Evolutionary conservation across 2,329 filamentous ascomycete species (phyloP).

Genomic region (Hypoxylon sp.): DNA sequence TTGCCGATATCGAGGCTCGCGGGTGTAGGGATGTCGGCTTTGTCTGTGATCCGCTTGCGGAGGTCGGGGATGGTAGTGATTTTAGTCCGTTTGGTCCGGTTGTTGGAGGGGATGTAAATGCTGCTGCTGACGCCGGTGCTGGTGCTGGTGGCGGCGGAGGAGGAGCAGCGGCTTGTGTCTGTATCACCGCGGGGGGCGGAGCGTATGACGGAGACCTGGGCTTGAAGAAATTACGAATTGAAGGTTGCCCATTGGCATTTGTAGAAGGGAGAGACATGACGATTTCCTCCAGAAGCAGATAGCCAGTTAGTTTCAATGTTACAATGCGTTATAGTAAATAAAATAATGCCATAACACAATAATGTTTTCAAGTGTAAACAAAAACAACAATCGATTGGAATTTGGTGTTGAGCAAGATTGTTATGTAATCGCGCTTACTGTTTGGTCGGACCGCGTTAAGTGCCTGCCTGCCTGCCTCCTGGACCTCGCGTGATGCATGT

Average conservation of each 20-base stretch:
- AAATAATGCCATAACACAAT: no score
- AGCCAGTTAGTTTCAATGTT: no score
- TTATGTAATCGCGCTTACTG: conserved; percentile 13
- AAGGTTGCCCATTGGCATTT: conserved; percentile 54
- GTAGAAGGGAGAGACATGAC: conserved; percentile 50
- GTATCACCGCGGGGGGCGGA: conserved; percentile 47
- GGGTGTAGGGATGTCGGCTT: conserved; percentile 50
- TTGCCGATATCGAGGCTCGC: conserved; percentile 61
- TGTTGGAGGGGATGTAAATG: conserved; percentile 16
- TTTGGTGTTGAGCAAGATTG: conserved; percentile 4
- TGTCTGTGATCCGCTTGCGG: conserved; percentile 23
- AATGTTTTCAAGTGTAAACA: no score
- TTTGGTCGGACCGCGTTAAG: conserved; percentile 31
- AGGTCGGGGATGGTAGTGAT: conserved; percentile 33
- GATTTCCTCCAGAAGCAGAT: no score
- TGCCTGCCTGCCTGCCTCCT: no score
- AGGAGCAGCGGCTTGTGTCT: conserved; percentile 37
- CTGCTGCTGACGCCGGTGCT: conserved; percentile 12
- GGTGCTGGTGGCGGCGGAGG: conserved; percentile 26
- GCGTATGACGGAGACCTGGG: conserved; percentile 57
- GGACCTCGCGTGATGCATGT: conserved; percentile 22
- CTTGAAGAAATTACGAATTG: conserved; percentile 71
- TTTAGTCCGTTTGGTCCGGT: conserved; percentile 15
- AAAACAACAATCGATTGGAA: no score
- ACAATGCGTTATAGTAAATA: no score